These are phyloP conservation scores for Trichoderma oligosporum DNA, from an alignment of 2,329 filamentous ascomycete species.

Conservation along the genomic window DNA sequence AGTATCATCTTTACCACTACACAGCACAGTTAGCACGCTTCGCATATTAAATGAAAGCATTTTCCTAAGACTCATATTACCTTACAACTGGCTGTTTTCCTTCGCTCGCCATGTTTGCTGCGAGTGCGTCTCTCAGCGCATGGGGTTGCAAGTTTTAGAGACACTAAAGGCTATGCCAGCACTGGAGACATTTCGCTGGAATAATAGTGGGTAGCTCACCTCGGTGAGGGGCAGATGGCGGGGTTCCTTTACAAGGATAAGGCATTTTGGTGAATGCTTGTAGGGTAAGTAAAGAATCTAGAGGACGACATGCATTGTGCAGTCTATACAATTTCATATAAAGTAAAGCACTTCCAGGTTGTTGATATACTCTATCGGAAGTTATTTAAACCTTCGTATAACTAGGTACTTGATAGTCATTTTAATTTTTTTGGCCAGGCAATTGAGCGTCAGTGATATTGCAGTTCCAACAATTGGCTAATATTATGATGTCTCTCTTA, in stretches of 20 bases:
- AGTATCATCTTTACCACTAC: conserved; percentile 44
- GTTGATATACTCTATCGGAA: no score
- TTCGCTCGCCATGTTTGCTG: conserved; percentile 39
- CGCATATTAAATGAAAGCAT: neutral
- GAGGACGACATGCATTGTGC: no score
- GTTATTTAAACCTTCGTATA: no score
- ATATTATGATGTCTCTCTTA: no score
- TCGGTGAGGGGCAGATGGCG: conserved; percentile 29
- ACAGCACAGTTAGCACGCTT: conserved; percentile 2
- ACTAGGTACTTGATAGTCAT: no score
- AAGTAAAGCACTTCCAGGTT: no score
- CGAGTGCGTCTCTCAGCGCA: conserved; percentile 22
- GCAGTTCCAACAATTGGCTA: no score
- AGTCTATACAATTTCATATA: no score
- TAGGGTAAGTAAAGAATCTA: neutral
- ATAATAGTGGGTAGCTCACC: conserved; percentile 29
- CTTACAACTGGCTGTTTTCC: conserved; percentile 37
- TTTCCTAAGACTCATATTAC: conserved; percentile 26
- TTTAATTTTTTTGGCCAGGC: no score
- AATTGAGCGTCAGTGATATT: no score
- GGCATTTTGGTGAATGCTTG: neutral
- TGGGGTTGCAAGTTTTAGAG: conserved; percentile 20
- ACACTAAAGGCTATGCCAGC: conserved; percentile 26
- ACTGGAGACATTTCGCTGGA: conserved; percentile 9
- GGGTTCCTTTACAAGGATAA: conserved; percentile 24